Conservation (phyloP, 2,329 filamentous ascomycete genomes). For the Penicillium fuscoglaucum region DNA sequence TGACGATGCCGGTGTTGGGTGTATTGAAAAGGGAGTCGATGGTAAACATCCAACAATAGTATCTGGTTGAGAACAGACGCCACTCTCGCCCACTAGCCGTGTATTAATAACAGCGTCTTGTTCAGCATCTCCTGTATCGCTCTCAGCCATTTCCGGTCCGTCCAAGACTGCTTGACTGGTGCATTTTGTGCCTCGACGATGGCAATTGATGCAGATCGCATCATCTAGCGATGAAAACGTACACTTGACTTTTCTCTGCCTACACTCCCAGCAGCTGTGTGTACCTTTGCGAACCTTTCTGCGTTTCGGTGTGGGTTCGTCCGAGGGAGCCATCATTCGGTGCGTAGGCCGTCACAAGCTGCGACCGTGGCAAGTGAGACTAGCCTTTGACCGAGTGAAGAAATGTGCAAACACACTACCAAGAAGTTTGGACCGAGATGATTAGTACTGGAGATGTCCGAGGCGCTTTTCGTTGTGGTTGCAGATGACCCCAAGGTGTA, state of each 20-base stretch:
- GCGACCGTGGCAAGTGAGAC: neutral
- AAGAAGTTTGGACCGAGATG: neutral
- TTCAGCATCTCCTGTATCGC: neutral
- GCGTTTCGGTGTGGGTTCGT: slow-evolving; percentile 13
- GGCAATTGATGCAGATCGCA: neutral
- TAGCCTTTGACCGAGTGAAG: neutral
- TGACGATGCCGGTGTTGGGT: neutral
- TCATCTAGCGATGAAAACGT: slow-evolving; percentile 19
- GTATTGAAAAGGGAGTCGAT: neutral
- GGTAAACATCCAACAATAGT: neutral
- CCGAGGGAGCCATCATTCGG: neutral
- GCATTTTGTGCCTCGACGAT: slow-evolving; percentile 7
- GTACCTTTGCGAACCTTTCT: slow-evolving; percentile 34
- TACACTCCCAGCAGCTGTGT: slow-evolving; percentile 14
- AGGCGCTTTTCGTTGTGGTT: neutral
- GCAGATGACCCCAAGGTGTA: neutral
- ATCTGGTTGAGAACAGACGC: neutral
- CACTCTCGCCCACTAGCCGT: neutral
- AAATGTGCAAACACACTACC: neutral
- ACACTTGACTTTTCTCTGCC: slow-evolving; percentile 1
- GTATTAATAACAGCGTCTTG: neutral
- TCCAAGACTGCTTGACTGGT: slow-evolving; percentile 10
- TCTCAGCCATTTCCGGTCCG: neutral
- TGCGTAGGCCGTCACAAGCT: neutral
- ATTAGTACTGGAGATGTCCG: neutral